Base-by-base conservation (phyloP, 805 yeast genomes). In the Metschnikowia kunwiensis region DNA sequence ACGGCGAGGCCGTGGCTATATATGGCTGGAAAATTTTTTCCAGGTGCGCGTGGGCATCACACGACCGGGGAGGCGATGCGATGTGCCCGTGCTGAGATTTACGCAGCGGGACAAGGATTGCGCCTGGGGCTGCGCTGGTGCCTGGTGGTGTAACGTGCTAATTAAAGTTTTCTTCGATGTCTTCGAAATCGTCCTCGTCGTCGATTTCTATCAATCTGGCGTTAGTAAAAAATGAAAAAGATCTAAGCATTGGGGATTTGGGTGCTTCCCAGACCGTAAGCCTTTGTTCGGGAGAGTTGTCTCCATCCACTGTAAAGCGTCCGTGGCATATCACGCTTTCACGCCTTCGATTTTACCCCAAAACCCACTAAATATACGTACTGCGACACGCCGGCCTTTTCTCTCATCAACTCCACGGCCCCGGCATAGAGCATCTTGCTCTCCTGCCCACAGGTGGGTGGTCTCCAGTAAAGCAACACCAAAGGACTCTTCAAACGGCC, bases 381-480 rank as follows among this genome's bases (percentile, higher is more conserved):
- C 78, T 72, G 68, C 20, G 76, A 65, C n/a, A 86, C 87, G 12
- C 87, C 86, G n/a, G 89, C 82, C 47, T 82, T 80, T 32, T 76
- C 79, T 58, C 91, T 73, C 39, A 89, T 72, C 46, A 82, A 61
- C 56, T 89, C 96, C 15, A 86, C 75, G 2, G 95, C 94, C 4
- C 93, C 95, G 1, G 96, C 97, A 51, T 87, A 88, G 32, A 86
- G 62, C 97, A 88, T 89, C 58, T 82, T 80, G 53, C 75, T 69
- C 37, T 83, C 85, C 55, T 82, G 91, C 12, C 85, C 82, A n/a
- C 86, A 72, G 0, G 95, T 86, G 17, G 81, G 82, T 3, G 97
- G 97, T 42, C 86, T 74, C 80, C 89, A 89, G 58, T 87, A 89
- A n/a, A 89, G 50, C 55, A 89, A 59, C 2, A 88, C 86, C 43